A percentile compares a stretch with the other conserved stretches of the same genome.
phyloP scores from a whole-genome alignment of 1,284 basidiomycete genomes.

The Neonothopanus nambi region DNA sequence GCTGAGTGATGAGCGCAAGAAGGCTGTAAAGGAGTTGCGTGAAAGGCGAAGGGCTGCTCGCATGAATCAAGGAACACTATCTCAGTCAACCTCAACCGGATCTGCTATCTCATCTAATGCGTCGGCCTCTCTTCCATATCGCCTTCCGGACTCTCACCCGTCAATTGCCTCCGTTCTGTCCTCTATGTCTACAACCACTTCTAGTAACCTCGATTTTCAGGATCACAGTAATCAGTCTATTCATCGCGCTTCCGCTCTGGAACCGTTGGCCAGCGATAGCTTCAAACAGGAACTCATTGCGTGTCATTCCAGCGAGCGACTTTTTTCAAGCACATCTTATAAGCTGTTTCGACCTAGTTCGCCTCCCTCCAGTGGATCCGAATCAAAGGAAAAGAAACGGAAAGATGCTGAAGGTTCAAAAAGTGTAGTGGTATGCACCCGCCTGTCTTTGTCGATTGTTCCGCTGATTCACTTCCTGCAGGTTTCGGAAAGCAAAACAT shows the following conservation, averaged over 20 bases:
- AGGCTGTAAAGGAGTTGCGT: conserved; percentile 10
- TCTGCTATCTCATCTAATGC: neutral
- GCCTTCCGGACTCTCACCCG: conserved; percentile 7
- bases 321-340: conserved; percentile 11
- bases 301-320: conserved; percentile 9
- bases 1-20: conserved; percentile 16
- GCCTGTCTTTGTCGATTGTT: no score
- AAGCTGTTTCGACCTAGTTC: conserved; percentile 6
- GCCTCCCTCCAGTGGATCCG: no score
- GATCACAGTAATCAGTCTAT: neutral
- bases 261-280: conserved; percentile 25
- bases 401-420: no score
- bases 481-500: no score
- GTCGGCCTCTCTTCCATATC: neutral
- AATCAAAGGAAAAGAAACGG: no score
- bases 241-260: conserved; percentile 8
- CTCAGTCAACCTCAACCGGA: neutral
- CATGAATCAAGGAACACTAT: neutral
- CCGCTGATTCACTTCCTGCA: no score
- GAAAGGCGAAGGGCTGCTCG: conserved; percentile 5
- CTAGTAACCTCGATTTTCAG: neutral
- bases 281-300: conserved; percentile 23
- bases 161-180: conserved; percentile 6
- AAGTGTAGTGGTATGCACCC: no score
- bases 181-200: neutral